These are phyloP conservation scores for Exophiala sp. DNA, from an alignment of 2,329 filamentous ascomycete species.

Conservation along the genomic window DNA sequence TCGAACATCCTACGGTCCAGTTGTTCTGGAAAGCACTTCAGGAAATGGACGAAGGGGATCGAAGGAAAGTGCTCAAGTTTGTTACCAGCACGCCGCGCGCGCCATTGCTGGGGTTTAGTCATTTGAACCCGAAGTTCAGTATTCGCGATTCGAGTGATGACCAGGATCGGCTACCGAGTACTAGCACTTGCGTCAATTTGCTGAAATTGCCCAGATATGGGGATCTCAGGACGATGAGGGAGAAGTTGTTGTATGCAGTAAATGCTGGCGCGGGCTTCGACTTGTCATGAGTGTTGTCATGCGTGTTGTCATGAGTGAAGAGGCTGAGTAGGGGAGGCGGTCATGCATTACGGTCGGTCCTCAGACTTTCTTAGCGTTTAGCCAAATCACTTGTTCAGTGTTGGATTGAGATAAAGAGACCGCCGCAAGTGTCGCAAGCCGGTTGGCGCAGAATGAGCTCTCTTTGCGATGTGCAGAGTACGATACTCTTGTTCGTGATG, in stretches of 20 bases:
- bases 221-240: slow-evolving; percentile 61
- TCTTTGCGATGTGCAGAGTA: too few relatives aligned
- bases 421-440: too few relatives aligned
- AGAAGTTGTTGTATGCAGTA: slow-evolving; percentile 85
- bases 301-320: slow-evolving; percentile 41
- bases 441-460: too few relatives aligned
- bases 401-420: too few relatives aligned
- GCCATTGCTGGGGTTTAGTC: slow-evolving; percentile 81
- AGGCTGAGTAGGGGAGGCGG: too few relatives aligned
- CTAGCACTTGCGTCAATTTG: slow-evolving; percentile 93
- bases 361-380: background rate
- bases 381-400: background rate
- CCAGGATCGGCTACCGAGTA: slow-evolving; percentile 77
- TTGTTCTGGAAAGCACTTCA: slow-evolving; percentile 91
- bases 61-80: slow-evolving; percentile 86
- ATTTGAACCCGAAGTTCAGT: slow-evolving; percentile 80
- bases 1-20: slow-evolving; percentile 79
- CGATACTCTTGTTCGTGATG: too few relatives aligned
- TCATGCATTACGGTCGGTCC: background rate
- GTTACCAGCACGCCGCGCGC: slow-evolving; percentile 91
- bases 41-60: slow-evolving; percentile 68
- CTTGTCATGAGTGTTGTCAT: slow-evolving; percentile 46
- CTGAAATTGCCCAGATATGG: slow-evolving; percentile 85
- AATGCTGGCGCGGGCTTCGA: slow-evolving; percentile 92
- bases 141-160: slow-evolving; percentile 81